These are phyloP conservation scores for Bretziella fagacearum DNA, from an alignment of 2,329 filamentous ascomycete species.

Conservation along the genomic window DNA sequence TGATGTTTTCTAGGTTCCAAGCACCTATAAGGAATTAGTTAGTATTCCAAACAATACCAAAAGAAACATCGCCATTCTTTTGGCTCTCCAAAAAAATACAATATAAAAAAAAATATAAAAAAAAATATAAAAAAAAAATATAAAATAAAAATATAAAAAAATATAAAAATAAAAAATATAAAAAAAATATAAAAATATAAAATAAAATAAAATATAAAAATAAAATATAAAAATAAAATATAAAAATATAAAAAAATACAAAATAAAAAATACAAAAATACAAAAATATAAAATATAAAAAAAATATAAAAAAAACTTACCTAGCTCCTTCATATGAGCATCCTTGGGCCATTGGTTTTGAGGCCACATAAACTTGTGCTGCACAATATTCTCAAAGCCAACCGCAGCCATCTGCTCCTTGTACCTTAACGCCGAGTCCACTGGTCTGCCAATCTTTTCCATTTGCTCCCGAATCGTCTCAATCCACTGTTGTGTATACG, in stretches of 20 bases:
- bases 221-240: too few species aligned
- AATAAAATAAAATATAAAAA: too few species aligned
- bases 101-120: too few species aligned
- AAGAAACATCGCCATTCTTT: neutral
- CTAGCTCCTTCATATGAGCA: slow-evolving; percentile 33
- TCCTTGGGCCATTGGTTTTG: slow-evolving; percentile 35
- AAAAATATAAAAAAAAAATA: too few species aligned
- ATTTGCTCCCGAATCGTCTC: slow-evolving; percentile 21
- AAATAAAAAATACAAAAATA: too few species aligned
- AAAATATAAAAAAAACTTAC: slow-evolving; percentile 17
- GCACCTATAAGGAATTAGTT: slow-evolving; percentile 17
- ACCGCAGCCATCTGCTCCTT: slow-evolving; percentile 29
- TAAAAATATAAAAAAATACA: too few species aligned
- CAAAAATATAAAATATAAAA: neutral
- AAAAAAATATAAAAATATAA: too few species aligned
- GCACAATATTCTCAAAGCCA: slow-evolving; percentile 35
- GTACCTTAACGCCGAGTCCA: slow-evolving; percentile 19
- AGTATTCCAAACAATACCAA: slow-evolving; percentile 13
- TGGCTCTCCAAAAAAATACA: too few species aligned
- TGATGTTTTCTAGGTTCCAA: slow-evolving; percentile 17
- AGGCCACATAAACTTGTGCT: slow-evolving; percentile 33
- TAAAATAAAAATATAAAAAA: too few species aligned
- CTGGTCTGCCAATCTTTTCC: slow-evolving; percentile 19
- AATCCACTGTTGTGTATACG: slow-evolving; percentile 19
- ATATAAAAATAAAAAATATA: too few species aligned